Base-by-base conservation (phyloP, 805 yeast genomes). In the Ogataea degrootiae region DNA sequence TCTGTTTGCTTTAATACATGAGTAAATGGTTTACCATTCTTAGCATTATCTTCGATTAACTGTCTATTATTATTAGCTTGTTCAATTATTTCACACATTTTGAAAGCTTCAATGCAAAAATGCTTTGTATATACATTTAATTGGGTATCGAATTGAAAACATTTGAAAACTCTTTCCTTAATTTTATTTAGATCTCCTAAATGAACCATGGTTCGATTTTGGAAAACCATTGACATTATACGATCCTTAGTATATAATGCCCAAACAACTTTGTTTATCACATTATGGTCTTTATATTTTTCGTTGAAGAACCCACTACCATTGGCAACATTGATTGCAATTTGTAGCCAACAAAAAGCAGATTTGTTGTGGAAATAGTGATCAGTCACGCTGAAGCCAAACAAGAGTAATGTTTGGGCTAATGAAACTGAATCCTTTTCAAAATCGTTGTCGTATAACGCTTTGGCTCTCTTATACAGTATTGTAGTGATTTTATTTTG, bases 401-500 rank as follows among this genome's bases (percentile, higher is more conserved):
- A 45, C 15, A 49, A 39, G 2, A 47, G 31, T 34, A 49, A 39
- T 2, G 51, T 37, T 16, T 37, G 44, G 9, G 49, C 43, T 7
- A 45, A 8, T n/a, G 34, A 34, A 9, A 49, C 21, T 4, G 53
- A 44, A 34, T 45, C 37, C 15, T 21, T 22, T 39, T 52, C 55
- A 39, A 52, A 49, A 8, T 47, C 52, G 17, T 46, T 44, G 23
- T 50, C 55, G 37, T 47, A 49, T 12, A 52, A 46, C 2, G 31
- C 6, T 21, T 39, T 45, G n/a, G 55, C 51, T 46, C 79, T 72
- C n/a, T 82, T 46, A 37, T 44, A 55, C 12, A 59, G 34, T 4
- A 55, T 35, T 5, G 37, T 31, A 3, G 56, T 38, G 7, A 76
- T 77, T 23, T 63, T 62, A 15, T 72, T 60, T 42, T 46, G 53